Evolutionary conservation across 2,329 filamentous ascomycete species (phyloP).

Genomic region (Fusarium fujikuroi): DNA sequence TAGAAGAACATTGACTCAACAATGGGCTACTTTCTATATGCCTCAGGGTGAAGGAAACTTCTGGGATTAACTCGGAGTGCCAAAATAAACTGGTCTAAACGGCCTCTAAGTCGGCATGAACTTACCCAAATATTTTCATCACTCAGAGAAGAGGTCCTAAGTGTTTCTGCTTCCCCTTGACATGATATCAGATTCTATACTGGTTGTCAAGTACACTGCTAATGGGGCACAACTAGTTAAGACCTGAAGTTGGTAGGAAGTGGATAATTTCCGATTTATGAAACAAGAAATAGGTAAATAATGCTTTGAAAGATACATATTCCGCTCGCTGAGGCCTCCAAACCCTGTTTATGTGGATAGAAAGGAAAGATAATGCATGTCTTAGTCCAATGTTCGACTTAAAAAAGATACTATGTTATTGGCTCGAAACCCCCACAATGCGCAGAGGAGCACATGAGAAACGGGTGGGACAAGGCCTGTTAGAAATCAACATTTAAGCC

Average conservation of each 20-base stretch:
- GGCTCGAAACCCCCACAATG: slow-evolving; percentile 38
- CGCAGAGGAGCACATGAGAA: slow-evolving; percentile 14
- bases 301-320: background rate
- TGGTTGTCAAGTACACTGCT: background rate
- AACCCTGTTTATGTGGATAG: background rate
- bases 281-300: background rate
- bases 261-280: background rate
- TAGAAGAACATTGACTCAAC: background rate
- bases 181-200: background rate
- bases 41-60: background rate
- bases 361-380: background rate
- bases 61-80: background rate
- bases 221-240: background rate
- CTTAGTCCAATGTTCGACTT: slow-evolving; percentile 12
- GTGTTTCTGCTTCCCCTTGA: background rate
- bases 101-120: background rate
- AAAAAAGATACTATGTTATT: slow-evolving; percentile 24
- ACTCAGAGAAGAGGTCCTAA: background rate
- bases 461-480: slow-evolving; percentile 29
- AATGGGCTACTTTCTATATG: background rate
- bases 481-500: slow-evolving; percentile 19
- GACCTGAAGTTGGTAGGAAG: background rate
- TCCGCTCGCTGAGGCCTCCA: background rate
- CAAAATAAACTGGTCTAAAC: background rate
- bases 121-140: background rate